Conservation (phyloP, 305 asterid species). For the Fraxinus sp. region DNA sequence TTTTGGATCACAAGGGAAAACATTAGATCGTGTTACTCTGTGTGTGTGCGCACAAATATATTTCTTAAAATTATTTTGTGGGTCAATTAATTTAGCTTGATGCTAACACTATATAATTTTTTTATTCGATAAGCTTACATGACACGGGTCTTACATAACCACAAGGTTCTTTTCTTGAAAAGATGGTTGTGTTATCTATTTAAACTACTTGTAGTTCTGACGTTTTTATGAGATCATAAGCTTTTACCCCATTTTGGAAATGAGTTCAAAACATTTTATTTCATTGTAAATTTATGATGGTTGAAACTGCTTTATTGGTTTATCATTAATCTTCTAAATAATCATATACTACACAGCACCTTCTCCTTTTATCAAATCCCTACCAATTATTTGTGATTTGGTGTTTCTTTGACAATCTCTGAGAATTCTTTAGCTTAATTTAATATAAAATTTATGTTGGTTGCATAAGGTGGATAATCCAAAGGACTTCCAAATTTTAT, state of each 20-base stretch:
- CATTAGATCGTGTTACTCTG: not conserved
- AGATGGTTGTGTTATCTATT: not conserved
- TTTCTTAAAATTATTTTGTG: not conserved
- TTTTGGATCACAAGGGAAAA: not conserved
- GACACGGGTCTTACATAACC: not conserved
- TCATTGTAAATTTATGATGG: not conserved
- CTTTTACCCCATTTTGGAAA: not conserved
- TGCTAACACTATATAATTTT: not conserved
- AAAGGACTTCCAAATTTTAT: not conserved
- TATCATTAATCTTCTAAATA: not conserved
- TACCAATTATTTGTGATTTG: not conserved
- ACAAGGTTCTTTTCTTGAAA: not conserved
- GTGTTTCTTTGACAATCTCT: not conserved
- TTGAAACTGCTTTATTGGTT: not conserved
- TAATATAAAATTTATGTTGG: not conserved
- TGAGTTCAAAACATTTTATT: not conserved
- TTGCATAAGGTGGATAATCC: not conserved
- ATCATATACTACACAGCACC: not conserved
- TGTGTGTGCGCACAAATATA: not conserved
- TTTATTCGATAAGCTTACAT: not conserved
- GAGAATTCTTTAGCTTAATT: not conserved
- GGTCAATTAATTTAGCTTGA: not conserved
- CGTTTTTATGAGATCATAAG: not conserved
- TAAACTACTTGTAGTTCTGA: not conserved
- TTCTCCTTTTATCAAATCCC: not conserved